Base-by-base conservation (phyloP, 805 yeast genomes). In the Pichia eremophila region DNA sequence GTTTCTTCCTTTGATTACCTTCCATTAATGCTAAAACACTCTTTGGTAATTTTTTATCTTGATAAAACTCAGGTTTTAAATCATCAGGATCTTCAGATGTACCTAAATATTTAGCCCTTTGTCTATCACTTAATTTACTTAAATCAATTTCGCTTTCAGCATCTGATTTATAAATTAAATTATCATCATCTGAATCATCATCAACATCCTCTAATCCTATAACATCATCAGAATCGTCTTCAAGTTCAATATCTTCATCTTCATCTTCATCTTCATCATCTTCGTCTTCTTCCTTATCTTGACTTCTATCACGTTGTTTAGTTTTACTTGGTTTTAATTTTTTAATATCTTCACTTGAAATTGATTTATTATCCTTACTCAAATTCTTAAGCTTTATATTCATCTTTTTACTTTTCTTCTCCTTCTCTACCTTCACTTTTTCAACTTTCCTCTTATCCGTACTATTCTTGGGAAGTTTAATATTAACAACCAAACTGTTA, bases 71-170 rank as follows among this genome's bases (percentile, higher is more conserved):
- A 15, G 32, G 31, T 7, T 17, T 42, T 12, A 44, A 8, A 10
- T 40, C 46, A 29, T 55, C 59, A 11, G 55, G 47, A 9, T 56
- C 63, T 9, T 58, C 68, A 17, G 48, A 46, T 8, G 58, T 54
- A 19, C 71, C 75, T 41, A 64, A 50, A 40, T 59, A 68, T 51
- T 71, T 68, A 5, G 78, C 72, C 43, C 80, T 60, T 58, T 78
- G 83, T 52, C 83, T 60, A 49, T 77, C 82, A 2, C 83, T 78
- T 75, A 77, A 69, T 45, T 72, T 49, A 39, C 25, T 36, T 32
- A 70, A 49, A 18, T 51, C 55, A n/a, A 43, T 52, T 18, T 54
- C 60, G 8, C 49, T 51, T 2, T 44, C 54, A n/a, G 49, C 49
- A 15, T 46, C 50, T 8, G 51, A 55, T 27, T 38, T 40, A 47